A percentile compares a stretch with the other conserved stretches of the same genome.
phyloP scores from a whole-genome alignment of 1,284 basidiomycete species.

The Malassezia psittaci region DNA sequence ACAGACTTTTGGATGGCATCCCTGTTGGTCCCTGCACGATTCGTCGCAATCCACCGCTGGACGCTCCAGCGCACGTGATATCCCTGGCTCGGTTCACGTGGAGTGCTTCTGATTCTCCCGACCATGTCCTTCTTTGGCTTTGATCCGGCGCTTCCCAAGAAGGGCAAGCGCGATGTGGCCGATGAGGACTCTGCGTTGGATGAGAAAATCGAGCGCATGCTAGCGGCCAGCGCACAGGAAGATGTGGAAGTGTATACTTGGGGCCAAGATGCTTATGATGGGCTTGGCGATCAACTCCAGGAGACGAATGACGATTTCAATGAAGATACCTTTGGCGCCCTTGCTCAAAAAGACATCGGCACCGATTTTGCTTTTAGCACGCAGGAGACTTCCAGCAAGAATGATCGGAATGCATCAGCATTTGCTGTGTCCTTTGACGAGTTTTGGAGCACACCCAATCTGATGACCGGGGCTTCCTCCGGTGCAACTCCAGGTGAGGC shows the following conservation, averaged over 20 bases:
- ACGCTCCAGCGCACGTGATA: background rate
- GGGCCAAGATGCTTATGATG: conserved; percentile 79
- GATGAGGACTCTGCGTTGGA: conserved; percentile 39
- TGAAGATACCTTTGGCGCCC: conserved; percentile 80
- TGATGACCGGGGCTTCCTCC: conserved; percentile 18
- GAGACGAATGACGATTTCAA: conserved; percentile 52
- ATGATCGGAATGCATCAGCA: conserved; percentile 25
- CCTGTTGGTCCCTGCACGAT: conserved; percentile 14
- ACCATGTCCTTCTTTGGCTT: conserved; percentile 48
- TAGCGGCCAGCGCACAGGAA: conserved; percentile 54
- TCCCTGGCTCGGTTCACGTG: conserved; percentile 1
- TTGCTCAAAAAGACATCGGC: conserved; percentile 47
- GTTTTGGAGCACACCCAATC: conserved; percentile 40
- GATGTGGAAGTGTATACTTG: conserved; percentile 77
- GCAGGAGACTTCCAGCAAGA: conserved; percentile 7
- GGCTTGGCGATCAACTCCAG: conserved; percentile 72
- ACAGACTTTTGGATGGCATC: conserved; percentile 19
- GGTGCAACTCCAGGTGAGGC: conserved; percentile 15
- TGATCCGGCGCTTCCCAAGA: conserved; percentile 35
- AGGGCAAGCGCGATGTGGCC: conserved; percentile 6
- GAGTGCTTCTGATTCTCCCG: background rate
- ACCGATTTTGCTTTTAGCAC: conserved; percentile 78
- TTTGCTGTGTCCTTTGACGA: conserved; percentile 44
- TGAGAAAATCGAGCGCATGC: conserved; percentile 51
- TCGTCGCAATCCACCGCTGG: background rate